Conservation (phyloP, 352 stramenopile species). For the Pythium rhizo-oryzae region DNA sequence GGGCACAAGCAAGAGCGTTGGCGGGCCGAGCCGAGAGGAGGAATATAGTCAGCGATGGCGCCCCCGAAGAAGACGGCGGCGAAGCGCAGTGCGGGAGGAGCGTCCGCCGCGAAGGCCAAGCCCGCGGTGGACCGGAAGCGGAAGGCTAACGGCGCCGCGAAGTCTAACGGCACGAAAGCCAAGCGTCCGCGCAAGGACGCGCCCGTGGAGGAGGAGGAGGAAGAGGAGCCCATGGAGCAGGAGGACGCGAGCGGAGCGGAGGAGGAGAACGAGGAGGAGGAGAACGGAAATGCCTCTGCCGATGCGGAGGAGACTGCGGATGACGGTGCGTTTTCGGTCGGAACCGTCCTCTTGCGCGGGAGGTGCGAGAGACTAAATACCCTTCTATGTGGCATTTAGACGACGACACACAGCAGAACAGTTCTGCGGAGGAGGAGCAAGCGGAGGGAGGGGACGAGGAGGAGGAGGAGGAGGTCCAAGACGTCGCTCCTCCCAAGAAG, state of each 20-base stretch:
- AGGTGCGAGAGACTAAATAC: not conserved
- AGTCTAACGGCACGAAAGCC: not conserved
- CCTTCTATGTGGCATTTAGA: not conserved
- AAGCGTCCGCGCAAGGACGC: conserved; percentile 16
- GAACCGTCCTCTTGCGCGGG: not conserved
- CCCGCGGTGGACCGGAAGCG: conserved; percentile 14
- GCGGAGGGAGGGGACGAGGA: conserved; percentile 8
- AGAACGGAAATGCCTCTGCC: conserved; percentile 1
- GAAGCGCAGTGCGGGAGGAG: conserved; percentile 7
- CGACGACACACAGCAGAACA: not conserved
- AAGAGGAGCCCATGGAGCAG: conserved; percentile 2
- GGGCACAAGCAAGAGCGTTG: conserved; percentile 4
- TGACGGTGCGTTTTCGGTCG: not conserved
- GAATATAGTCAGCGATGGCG: conserved; percentile 10
- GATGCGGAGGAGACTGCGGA: not conserved
- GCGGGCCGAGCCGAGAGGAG: not conserved
- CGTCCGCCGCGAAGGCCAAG: not conserved
- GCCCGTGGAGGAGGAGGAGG: conserved; percentile 2
- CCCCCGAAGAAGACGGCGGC: conserved; percentile 2
- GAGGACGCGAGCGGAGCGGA: not conserved
- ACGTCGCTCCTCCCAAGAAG: conserved; percentile 15
- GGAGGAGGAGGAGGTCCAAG: conserved; percentile 11
- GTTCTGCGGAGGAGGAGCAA: not conserved
- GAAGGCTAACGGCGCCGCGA: not conserved
- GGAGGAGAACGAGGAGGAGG: conserved; percentile 4